Base-by-base conservation (phyloP, 2,329 filamentous ascomycete species). In the Aspergillus spinulosporus region DNA sequence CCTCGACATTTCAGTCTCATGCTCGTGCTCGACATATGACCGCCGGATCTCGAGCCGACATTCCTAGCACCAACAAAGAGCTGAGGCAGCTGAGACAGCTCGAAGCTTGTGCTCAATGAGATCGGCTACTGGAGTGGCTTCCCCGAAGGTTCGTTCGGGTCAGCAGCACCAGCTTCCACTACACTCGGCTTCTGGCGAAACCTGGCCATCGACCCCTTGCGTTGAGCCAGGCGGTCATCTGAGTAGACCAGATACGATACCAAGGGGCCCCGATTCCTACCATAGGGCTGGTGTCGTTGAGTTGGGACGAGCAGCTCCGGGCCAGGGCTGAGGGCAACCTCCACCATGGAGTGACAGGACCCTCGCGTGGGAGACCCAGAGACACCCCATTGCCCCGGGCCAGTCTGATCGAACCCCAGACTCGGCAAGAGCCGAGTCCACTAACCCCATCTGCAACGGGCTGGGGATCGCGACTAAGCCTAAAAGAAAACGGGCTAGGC, bases 31-130 rank as follows among this genome's bases (percentile, higher is more conserved):
- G 5, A 42, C 39, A 42, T 1, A 40, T 42, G 9, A 12, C 39
- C 11, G 6, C 14, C 34, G 51, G 28, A 54, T 54, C 26, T 42
- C 51, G 51, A 43, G 32, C 52, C 52, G 52, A 49, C 28, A n/a
- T 54, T 6, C 52, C 52, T 40, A 39, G 44, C 15, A 54, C 4
- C 21, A 21, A 15, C n/a, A 36, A 50, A 11, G 31, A 31, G 9
- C 43, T 12, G 43, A 15, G n/a, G 12, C 44, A 32, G 34, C 34
- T 37, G 21, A 4, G 7, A 11, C 4, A 37, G 34, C 34, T 37
- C 34, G 31, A 21, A 34, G 31, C 31, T 34, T 34, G 31, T 21
- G 21, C 21, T 34, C 31, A 7, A 11, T 6, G n/a, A 12, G 9
- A 8, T 12, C 34, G 34, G 34, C 34, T 37, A 12, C 31, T 46